These are phyloP conservation scores for Psilocybe tampanensis DNA, from an alignment of 768 basidiomycete species.

Conservation along the genomic window DNA sequence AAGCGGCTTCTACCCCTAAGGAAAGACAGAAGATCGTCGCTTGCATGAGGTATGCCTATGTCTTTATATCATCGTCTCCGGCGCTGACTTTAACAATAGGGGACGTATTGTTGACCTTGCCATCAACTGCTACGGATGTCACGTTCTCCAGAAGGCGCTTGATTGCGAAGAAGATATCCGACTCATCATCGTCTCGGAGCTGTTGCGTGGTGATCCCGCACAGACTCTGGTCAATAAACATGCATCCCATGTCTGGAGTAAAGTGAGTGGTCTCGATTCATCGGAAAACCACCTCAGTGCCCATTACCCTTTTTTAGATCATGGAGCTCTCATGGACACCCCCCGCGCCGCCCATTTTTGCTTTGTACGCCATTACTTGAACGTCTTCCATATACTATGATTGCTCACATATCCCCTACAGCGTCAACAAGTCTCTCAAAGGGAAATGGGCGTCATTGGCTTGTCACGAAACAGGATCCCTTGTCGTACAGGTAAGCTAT, in stretches of 20 bases:
- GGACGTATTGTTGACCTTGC: constrained; percentile 86
- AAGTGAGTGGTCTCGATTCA: constrained; percentile 44
- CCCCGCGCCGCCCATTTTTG: constrained; percentile 87
- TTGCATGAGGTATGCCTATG: constrained; percentile 73
- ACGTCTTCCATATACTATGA: neutral
- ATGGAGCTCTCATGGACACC: constrained; percentile 91
- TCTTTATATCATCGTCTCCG: neutral
- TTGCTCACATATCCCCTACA: constrained; percentile 25
- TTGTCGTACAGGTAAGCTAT: constrained; percentile 77
- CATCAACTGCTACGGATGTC: constrained; percentile 88
- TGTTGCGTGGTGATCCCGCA: constrained; percentile 82
- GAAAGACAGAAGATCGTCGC: constrained; percentile 79
- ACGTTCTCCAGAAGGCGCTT: constrained; percentile 87
- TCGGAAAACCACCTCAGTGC: neutral
- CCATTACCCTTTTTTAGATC: constrained; percentile 48
- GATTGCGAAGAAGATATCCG: constrained; percentile 90
- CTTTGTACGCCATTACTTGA: constrained; percentile 70
- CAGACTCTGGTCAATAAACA: constrained; percentile 89
- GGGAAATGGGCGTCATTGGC: constrained; percentile 90
- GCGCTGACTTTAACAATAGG: constrained; percentile 34
- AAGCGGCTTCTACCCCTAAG: constrained; percentile 73
- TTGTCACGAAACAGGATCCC: constrained; percentile 88
- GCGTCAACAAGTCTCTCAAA: constrained; percentile 85
- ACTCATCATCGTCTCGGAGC: constrained; percentile 80
- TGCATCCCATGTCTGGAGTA: constrained; percentile 92